Evolutionary conservation across 208 protist species (phyloP), one percentile per base, ranked within the genome.

Genomic region (Hexamita inflata): DNA sequence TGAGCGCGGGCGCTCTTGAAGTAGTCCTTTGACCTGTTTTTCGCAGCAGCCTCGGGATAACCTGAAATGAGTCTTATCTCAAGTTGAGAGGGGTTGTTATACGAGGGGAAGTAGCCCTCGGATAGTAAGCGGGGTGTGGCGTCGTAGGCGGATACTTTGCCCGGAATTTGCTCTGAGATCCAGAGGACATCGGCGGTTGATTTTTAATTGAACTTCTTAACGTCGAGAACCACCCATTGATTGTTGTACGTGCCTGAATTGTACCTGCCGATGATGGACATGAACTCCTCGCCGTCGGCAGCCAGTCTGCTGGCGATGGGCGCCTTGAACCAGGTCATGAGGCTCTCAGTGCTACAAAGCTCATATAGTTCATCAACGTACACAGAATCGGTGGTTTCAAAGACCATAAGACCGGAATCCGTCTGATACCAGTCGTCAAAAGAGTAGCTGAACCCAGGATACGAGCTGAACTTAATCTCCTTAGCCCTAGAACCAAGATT

Each of bases 161-260:
- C 84, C 49, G 87, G 89, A 41, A 91, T 79, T 75, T 92, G 90
- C 77, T 93, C 88, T 19, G 83, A 74, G 19, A 91, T 81, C 82
- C 80, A 86, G 34, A 90, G 76, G 30, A 80, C 64, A 13, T 49
- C 58, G n/a, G 30, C 7, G 1, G 58, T 13, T 28, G 29, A 1
- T 28, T 64, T 39, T 53, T 49, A 76, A 19, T 79, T 80, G 38
- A 84, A 88, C 19, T 79, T 73, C 7, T 87, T 87, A 59, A 88
- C 82, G 74, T 92, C 84, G 1, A 93, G n/a, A 30, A 92, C 78
- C 67, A 93, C 86, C 78, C 84, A 94, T 78, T 92, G 89, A 74
- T 90, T 91, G 78, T 91, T 92, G 74, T 92, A 92, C 15, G 90
- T 92, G 9, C 91, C 91, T 40, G 81, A 87, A 81, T 92, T 94